Conservation (phyloP, 2,329 filamentous ascomycete species). For the Hortaea werneckii region DNA sequence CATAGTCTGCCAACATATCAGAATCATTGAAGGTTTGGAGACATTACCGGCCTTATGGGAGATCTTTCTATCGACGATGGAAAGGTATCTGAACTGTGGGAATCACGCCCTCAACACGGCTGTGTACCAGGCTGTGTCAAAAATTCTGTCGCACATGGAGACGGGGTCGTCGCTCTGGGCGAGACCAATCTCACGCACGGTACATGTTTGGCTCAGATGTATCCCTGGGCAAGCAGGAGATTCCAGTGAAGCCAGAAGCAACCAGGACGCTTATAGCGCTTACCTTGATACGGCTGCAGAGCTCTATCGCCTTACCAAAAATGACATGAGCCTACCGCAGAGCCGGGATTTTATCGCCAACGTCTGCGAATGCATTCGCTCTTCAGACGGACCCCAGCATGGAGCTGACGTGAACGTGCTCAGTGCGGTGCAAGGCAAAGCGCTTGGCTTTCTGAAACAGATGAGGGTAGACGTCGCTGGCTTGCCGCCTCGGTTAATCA, state of each 20-base stretch:
- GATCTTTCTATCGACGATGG: slow-evolving; percentile 60
- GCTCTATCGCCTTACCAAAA: slow-evolving; percentile 64
- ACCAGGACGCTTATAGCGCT: slow-evolving; percentile 75
- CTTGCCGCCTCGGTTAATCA: slow-evolving; percentile 58
- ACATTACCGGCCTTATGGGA: slow-evolving; percentile 67
- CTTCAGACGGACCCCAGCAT: slow-evolving; percentile 58
- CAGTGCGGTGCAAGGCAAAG: slow-evolving; percentile 61
- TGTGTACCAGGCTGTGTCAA: slow-evolving; percentile 31
- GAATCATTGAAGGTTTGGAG: slow-evolving; percentile 54
- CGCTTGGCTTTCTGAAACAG: slow-evolving; percentile 57
- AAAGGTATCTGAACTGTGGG: slow-evolving; percentile 34
- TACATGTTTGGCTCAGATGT: slow-evolving; percentile 22
- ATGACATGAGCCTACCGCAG: slow-evolving; percentile 50
- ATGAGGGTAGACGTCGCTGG: slow-evolving; percentile 56
- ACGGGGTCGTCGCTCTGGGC: slow-evolving; percentile 14
- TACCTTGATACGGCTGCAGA: slow-evolving; percentile 69
- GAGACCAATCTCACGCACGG: slow-evolving; percentile 18
- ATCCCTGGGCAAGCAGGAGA: slow-evolving; percentile 14
- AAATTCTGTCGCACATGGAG: slow-evolving; percentile 27
- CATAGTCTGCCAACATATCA: slow-evolving; percentile 66
- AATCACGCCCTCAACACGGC: slow-evolving; percentile 33
- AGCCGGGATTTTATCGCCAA: slow-evolving; percentile 61
- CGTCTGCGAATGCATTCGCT: slow-evolving; percentile 59
- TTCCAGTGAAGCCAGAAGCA: slow-evolving; percentile 28
- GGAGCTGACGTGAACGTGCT: slow-evolving; percentile 62